Evolutionary conservation across 306 rosid genomes (phyloP).

Genomic region (Trichosanthes truncata): DNA sequence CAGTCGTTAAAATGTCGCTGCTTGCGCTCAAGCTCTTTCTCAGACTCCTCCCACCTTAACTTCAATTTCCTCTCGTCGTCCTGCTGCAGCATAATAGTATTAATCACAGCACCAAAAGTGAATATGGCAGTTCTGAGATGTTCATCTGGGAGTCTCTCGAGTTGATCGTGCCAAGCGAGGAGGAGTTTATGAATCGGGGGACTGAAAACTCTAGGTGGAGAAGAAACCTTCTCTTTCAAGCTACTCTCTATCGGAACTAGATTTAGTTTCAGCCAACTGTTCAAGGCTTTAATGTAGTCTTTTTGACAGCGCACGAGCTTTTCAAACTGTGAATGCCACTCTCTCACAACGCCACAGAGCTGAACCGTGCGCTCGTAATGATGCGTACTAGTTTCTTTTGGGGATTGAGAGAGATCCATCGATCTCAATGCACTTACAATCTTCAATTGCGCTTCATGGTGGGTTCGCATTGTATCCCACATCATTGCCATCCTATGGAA

Average conservation of each 20-base stretch:
- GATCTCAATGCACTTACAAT: constrained; percentile 26
- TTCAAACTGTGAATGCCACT: constrained; percentile 59
- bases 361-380: constrained; percentile 73
- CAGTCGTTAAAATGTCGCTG: constrained; percentile 62
- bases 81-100: constrained; percentile 46
- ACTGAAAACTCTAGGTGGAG: constrained; percentile 63
- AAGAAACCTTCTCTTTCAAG: constrained; percentile 86
- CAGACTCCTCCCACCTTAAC: constrained; percentile 60
- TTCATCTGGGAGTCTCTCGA: constrained; percentile 78
- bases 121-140: constrained; percentile 51
- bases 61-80: constrained; percentile 53
- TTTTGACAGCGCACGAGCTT: constrained; percentile 57
- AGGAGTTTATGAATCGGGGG: constrained; percentile 66
- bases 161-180: constrained; percentile 57
- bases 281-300: constrained; percentile 55
- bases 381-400: constrained; percentile 68
- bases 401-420: constrained; percentile 54
- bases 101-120: constrained; percentile 56
- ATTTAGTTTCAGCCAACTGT: constrained; percentile 66
- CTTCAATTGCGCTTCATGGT: constrained; percentile 50
- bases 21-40: constrained; percentile 64
- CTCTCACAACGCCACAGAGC: constrained; percentile 48
- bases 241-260: constrained; percentile 83
- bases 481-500: constrained; percentile 70
- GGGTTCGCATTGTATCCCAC: constrained; percentile 59